A percentile compares a stretch with the other conserved stretches of the same genome.
Evolutionary conservation across 331 rosid species (phyloP).

Genomic region (Spiraea crenata): DNA sequence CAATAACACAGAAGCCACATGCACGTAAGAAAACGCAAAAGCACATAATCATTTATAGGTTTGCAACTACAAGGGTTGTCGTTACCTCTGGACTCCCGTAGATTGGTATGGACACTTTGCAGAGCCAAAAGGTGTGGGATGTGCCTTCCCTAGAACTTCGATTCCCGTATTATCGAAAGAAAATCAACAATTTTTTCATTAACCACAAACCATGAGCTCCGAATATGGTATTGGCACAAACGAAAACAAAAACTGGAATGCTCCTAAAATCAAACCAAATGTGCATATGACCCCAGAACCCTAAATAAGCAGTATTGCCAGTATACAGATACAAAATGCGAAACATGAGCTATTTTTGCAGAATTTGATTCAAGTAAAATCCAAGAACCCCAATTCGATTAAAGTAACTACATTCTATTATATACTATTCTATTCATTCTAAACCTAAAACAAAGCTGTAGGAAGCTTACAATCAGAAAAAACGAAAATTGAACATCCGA

Average conservation of each 20-base stretch:
- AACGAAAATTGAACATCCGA: not conserved
- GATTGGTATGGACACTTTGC: slow-evolving; percentile 13
- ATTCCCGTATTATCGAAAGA: slow-evolving; percentile 18
- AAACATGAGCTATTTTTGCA: not conserved
- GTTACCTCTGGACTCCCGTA: slow-evolving; percentile 21
- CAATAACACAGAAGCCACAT: not conserved
- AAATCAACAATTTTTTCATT: not conserved
- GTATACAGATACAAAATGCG: not conserved
- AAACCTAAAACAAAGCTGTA: not conserved
- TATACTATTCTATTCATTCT: not conserved
- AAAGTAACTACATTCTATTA: too few relatives aligned
- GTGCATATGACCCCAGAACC: not conserved
- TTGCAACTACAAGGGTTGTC: not conserved
- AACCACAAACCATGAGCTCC: too few relatives aligned
- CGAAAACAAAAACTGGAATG: slow-evolving; percentile 5
- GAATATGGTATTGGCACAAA: not conserved
- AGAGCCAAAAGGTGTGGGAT: slow-evolving; percentile 10
- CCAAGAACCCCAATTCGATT: not conserved
- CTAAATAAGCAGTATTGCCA: not conserved
- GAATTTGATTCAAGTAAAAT: not conserved
- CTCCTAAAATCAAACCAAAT: slow-evolving; percentile 12
- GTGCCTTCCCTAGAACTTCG: slow-evolving; percentile 15
- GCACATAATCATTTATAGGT: not conserved
- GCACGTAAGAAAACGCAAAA: not conserved
- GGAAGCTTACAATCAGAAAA: not conserved